Conservation (phyloP, 129 eudicot genomes). For the Oenanthe sinensis region DNA sequence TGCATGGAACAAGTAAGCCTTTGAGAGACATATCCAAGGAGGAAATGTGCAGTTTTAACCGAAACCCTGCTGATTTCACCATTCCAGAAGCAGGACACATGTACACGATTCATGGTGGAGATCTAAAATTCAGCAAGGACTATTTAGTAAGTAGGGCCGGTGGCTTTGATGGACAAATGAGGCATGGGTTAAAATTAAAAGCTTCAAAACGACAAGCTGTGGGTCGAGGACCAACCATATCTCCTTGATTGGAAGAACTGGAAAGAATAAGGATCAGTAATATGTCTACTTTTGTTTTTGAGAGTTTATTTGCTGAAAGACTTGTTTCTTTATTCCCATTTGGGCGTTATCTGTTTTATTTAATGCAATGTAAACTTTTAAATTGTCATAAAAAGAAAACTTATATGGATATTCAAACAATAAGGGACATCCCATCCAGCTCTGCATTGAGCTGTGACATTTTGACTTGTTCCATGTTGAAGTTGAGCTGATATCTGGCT, state of each 20-base stretch:
- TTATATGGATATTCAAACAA: neutral
- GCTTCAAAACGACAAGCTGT: neutral
- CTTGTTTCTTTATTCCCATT: neutral
- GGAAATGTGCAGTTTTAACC: conserved; percentile 45
- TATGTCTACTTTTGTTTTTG: neutral
- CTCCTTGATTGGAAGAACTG: neutral
- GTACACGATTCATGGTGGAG: conserved; percentile 36
- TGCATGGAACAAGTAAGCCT: conserved; percentile 14
- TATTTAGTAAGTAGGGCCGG: conserved; percentile 18
- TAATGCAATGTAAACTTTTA: neutral
- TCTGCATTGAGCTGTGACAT: neutral
- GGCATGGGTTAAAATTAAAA: conserved; percentile 17
- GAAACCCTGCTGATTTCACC: conserved; percentile 81
- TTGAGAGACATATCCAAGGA: neutral
- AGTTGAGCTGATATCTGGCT: neutral
- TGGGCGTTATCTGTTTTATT: neutral
- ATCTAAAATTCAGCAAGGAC: conserved; percentile 21
- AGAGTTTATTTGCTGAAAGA: neutral
- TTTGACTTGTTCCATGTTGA: neutral
- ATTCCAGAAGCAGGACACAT: conserved; percentile 44
- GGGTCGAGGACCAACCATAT: neutral
- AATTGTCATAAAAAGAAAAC: neutral
- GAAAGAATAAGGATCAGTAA: neutral
- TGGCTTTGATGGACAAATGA: conserved; percentile 24
- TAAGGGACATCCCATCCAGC: neutral